Base-by-base conservation (phyloP, 305 asterid genomes). In the Petunia hybrid region DNA sequence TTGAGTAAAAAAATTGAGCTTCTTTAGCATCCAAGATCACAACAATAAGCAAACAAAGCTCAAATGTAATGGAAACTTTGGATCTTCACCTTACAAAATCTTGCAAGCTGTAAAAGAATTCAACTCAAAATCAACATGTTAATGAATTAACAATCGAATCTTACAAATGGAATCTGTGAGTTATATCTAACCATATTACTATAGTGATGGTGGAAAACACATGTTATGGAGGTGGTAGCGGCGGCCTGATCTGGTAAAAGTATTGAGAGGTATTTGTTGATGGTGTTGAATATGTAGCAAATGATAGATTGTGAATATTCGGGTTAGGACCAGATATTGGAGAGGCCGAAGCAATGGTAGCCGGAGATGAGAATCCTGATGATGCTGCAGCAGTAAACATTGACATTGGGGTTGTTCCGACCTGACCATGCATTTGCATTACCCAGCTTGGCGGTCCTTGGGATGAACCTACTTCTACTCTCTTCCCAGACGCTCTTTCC, bases 301-400 rank as follows among this genome's bases (percentile, higher is more conserved):
- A 90, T 80, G 88, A 78, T 43, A 85, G 86, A 65, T 71, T 65
- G 63, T 51, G 55, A 80, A 45, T 22, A 85, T 35, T 14, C 8
- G 81, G 55, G 77, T 80, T 73, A 36, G 84, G 81, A 59, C 7
- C 51, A 45, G 84, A 75, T 9, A 71, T 66, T 62, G 84, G 53
- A 5, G 84, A 68, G 46, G 87, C 77, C 68, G 85, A 66, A 59
- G 86, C 80, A 80, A 74, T 82, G 80, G 86, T 84, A 76, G 83
- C 88, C 83, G 89, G 86, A 76, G 90, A 81, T 83, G 95, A 84
- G 98, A 95, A 95, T 95, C 98, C 98, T 92, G 98, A 95, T 95
- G 98, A 95, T 94, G 98, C 98, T 94, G 98, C 98, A 92, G 98
- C 95, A 85, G 85, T 22, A 3, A 84, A 79, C 82, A 81, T 79